Percentiles rank a stretch among this genome's conserved stretches.
Conservation (phyloP, 1,139 yeast genomes). For the Williopsis jadinii region DNA sequence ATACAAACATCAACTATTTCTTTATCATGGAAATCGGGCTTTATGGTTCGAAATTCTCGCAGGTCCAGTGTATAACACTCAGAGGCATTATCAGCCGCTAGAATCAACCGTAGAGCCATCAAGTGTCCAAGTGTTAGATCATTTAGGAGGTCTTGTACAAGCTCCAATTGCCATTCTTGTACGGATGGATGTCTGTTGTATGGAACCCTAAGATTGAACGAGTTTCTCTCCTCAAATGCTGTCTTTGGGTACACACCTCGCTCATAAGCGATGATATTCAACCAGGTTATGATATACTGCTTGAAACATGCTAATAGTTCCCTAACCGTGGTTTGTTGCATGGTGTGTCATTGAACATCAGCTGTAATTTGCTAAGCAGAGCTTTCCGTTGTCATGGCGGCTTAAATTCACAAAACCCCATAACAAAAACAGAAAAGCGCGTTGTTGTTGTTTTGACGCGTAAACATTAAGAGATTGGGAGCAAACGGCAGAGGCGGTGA, state of each 20-base stretch:
- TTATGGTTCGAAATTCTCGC: slow-evolving; percentile 9
- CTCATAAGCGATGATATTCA: slow-evolving; percentile 17
- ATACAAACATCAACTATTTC: slow-evolving; percentile 8
- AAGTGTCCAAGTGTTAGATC: slow-evolving; percentile 6
- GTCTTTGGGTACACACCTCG: slow-evolving; percentile 14
- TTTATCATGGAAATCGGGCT: slow-evolving; percentile 6
- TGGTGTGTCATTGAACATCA: too few relatives aligned
- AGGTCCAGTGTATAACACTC: slow-evolving; percentile 16
- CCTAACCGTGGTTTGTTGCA: neutral
- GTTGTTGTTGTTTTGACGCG: too few relatives aligned
- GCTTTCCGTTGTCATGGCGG: too few relatives aligned
- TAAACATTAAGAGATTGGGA: too few relatives aligned
- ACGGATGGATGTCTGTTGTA: slow-evolving; percentile 17
- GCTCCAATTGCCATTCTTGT: slow-evolving; percentile 9
- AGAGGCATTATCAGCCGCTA: slow-evolving; percentile 1
- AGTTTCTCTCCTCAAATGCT: slow-evolving; percentile 14
- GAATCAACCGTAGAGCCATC: slow-evolving; percentile 3
- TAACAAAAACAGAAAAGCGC: too few relatives aligned
- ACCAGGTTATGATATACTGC: slow-evolving; percentile 16
- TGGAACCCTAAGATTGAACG: slow-evolving; percentile 16
- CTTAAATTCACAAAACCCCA: too few relatives aligned
- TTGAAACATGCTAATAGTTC: slow-evolving; percentile 6
- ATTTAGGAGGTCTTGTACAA: slow-evolving; percentile 11
- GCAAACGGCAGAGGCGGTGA: too few relatives aligned
- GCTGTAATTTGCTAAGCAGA: too few relatives aligned